phyloP scores from a whole-genome alignment of 805 yeast species.

The Cyberlindnera maritima region DNA sequence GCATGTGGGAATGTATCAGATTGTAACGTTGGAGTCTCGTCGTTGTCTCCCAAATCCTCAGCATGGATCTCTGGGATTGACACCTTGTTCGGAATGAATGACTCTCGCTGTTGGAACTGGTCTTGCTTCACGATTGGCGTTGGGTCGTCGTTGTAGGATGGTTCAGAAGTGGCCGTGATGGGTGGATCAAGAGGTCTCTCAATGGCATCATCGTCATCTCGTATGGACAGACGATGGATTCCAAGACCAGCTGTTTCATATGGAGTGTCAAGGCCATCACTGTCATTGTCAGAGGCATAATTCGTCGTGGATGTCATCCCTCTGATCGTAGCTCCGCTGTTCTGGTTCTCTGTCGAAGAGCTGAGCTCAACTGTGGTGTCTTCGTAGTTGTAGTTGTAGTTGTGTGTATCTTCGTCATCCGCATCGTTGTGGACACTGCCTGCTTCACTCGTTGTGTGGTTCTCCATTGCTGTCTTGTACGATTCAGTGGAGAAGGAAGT shows the following conservation, averaged over 20 bases:
- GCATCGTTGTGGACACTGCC: neutral
- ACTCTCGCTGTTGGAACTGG: conserved; percentile 5
- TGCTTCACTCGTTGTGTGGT: neutral
- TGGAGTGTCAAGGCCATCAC: neutral
- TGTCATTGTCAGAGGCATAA: neutral
- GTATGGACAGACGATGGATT: conserved; percentile 13
- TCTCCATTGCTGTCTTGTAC: conserved; percentile 24
- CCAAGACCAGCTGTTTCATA: conserved; percentile 15
- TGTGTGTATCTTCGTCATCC: neutral
- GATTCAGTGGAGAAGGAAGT: conserved; percentile 16
- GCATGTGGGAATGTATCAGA: conserved; percentile 3
- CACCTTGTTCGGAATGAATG: neutral
- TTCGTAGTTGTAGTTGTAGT: neutral
- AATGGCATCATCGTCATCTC: conserved; percentile 2
- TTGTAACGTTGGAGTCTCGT: conserved; percentile 12
- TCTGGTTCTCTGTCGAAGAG: neutral
- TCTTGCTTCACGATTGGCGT: conserved; percentile 20
- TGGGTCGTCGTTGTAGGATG: conserved; percentile 20
- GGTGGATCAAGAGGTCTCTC: conserved; percentile 2
- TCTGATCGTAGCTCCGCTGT: neutral
- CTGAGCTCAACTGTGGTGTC: neutral
- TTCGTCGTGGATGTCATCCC: neutral
- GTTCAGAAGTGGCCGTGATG: neutral
- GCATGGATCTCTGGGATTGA: conserved; percentile 1
- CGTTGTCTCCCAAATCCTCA: conserved; percentile 2